phyloP scores from a whole-genome alignment of 805 yeast species.

The Saturnispora quitensis region DNA sequence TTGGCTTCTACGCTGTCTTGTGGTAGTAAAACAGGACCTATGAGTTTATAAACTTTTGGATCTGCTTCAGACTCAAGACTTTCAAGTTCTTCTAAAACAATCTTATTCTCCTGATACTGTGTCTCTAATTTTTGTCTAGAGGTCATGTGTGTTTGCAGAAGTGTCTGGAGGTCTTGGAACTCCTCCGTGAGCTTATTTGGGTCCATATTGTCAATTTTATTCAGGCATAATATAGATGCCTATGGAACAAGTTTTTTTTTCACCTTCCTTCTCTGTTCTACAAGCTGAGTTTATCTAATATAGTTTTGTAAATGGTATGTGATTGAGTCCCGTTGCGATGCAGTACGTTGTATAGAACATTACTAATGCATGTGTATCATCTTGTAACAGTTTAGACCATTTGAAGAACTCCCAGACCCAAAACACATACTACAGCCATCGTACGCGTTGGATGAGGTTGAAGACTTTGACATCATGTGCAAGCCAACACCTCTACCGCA shows the following conservation, averaged over 20 bases:
- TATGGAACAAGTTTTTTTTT: neutral
- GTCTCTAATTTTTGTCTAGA: conserved; percentile 86
- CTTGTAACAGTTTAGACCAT: conserved; percentile 35
- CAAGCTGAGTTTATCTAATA: neutral
- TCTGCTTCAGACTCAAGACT: conserved; percentile 43
- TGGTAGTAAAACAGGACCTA: conserved; percentile 88
- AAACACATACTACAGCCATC: conserved; percentile 38
- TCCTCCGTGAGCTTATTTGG: conserved; percentile 8
- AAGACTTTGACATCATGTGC: neutral
- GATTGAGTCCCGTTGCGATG: neutral
- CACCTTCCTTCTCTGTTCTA: neutral
- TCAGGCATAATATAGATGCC: conserved; percentile 31
- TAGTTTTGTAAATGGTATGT: neutral
- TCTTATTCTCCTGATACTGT: conserved; percentile 87
- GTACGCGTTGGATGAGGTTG: neutral
- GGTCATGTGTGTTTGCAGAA: conserved; percentile 41
- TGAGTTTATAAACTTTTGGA: conserved; percentile 67
- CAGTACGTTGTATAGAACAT: neutral
- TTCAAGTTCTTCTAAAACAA: conserved; percentile 76
- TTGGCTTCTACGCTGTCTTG: conserved; percentile 81
- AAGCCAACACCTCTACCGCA: neutral
- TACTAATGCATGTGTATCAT: neutral
- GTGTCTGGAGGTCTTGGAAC: conserved; percentile 22
- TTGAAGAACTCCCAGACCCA: conserved; percentile 37
- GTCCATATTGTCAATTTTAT: conserved; percentile 26